Base-by-base conservation (phyloP, 2,329 filamentous ascomycete species). In the Raffaelea ambrosiae region DNA sequence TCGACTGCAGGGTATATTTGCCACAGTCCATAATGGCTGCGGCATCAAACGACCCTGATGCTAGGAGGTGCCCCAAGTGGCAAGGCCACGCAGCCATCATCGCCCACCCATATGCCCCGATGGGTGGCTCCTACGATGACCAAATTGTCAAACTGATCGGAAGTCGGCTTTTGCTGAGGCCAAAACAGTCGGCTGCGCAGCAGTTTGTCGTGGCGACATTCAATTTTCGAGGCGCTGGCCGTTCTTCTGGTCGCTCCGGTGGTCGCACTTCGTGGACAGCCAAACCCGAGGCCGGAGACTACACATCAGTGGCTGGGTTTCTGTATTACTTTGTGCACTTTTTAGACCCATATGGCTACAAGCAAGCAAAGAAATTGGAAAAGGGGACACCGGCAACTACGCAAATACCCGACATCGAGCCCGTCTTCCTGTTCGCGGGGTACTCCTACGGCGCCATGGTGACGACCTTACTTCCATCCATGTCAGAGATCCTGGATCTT, bases 371-470 rank as follows among this genome's bases (percentile, higher is more conserved):
- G 22, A 10, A n/a, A 38, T 29, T 29, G 26, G 26, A 7, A 29
- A 7, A 23, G n/a, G 41, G 46, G 11, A 26, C 38, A 22, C 40
- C 46, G 38, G 29, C 38, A 13, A 22, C 22, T 13, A 19, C 20
- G 11, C 45, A 39, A 18, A 39, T 54, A 7, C 46, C 50, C 43
- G 53, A 11, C 13, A 31, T n/a, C 13, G 8, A 43, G 4, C 66
- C 64, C 3, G 48, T 71, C 43, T 59, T 82, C 3, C 58, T 95
- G 5, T 70, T 46, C 7, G 84, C 77, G 2, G 90, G 90, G 13
- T 96, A 96, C 63, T 95, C 89, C 0, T 96, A 96, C 63, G 93
- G 93, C 40, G 87, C 88, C 4, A 76, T 95, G 59, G 78, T 97
- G 36, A 81, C 88, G 2, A 81, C 77, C 1, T 80, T 84, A 49